Base-by-base conservation (phyloP, 441 rosid species). In the Arabidopsis lyrata region DNA sequence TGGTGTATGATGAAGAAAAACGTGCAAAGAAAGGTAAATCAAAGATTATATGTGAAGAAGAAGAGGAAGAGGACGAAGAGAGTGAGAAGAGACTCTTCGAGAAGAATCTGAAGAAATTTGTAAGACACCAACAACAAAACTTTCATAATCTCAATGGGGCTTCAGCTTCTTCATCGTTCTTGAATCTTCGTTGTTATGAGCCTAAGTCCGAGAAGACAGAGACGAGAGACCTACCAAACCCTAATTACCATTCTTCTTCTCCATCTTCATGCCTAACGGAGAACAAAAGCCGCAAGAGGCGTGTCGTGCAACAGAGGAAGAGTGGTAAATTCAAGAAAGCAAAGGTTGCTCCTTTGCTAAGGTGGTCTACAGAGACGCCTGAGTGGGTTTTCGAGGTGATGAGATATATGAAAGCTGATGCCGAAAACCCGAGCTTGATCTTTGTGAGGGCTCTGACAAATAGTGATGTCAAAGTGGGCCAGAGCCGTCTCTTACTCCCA, bases 231-330 rank as follows among this genome's bases (percentile, higher is more conserved):
- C 36, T 61, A 48, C 9, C 16, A 49, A 49, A 31, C 62, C 68
- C 67, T 66, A 27, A 14, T 36, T 24, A 39, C 15, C 49, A 50
- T 8, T 38, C 52, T 1, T 49, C 55, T 0, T 63, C 42, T 42
- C 36, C 27, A 2, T 35, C 62, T 34, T 15, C 27, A 24, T 58
- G 66, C 2, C 0, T 34, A 53, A 63, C 63, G 22, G 27, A 73
- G 31, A 24, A 15, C 31, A 59, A 5, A 32, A 68, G 14, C 9
- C 44, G 73, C 67, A 68, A 68, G 70, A 68, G 70, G 36, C 52
- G 29, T 61, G 69, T 36, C 10, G 16, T 14, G 34, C 6, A 55
- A 14, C 44, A 60, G 2, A 75, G 14, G 36, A 45, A 44, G 42
- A 1, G 42, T 52, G 35, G 6, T 58, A 42, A 24, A 7, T 32